Evolutionary conservation across 2,329 filamentous ascomycete genomes (phyloP).

Genomic region (Massarina eburnea): DNA sequence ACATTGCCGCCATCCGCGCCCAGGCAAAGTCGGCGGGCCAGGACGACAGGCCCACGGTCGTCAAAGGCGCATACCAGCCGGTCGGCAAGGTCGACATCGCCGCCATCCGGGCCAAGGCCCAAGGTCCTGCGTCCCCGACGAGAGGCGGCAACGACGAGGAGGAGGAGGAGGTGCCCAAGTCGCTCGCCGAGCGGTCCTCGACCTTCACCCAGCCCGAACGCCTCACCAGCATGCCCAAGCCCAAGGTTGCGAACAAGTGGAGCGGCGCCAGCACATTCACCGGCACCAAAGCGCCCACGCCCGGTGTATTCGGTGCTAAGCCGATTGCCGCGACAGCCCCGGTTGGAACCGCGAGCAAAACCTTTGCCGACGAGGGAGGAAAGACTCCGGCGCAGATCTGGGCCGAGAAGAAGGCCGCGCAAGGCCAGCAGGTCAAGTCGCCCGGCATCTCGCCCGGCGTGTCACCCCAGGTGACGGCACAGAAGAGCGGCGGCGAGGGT

Average conservation of each 20-base stretch:
- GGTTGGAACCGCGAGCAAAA: slow-evolving; percentile 81
- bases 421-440: slow-evolving; percentile 60
- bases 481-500: slow-evolving; percentile 67
- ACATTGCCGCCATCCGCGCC: slow-evolving; percentile 86
- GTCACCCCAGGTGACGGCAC: slow-evolving; percentile 48
- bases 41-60: slow-evolving; percentile 79
- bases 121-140: slow-evolving; percentile 48
- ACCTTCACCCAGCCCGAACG: slow-evolving; percentile 78
- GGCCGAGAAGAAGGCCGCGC: slow-evolving; percentile 93
- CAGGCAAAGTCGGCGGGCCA: slow-evolving; percentile 61
- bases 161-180: slow-evolving; percentile 57
- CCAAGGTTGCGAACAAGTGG: slow-evolving; percentile 91
- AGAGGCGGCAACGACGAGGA: slow-evolving; percentile 35
- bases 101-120: slow-evolving; percentile 82
- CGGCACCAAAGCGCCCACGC: slow-evolving; percentile 86
- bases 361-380: slow-evolving; percentile 90
- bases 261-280: slow-evolving; percentile 70
- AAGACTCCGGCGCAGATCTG: slow-evolving; percentile 97
- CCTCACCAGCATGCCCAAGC: slow-evolving; percentile 85
- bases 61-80: slow-evolving; percentile 93
- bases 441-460: too few species aligned
- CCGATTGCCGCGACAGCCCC: slow-evolving; percentile 62
- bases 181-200: slow-evolving; percentile 73
- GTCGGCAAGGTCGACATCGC: slow-evolving; percentile 97
- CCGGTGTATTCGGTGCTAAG: slow-evolving; percentile 66